Evolutionary conservation across 148 eudicot species (phyloP).

Genomic region (Rhododendron kiyosumense): DNA sequence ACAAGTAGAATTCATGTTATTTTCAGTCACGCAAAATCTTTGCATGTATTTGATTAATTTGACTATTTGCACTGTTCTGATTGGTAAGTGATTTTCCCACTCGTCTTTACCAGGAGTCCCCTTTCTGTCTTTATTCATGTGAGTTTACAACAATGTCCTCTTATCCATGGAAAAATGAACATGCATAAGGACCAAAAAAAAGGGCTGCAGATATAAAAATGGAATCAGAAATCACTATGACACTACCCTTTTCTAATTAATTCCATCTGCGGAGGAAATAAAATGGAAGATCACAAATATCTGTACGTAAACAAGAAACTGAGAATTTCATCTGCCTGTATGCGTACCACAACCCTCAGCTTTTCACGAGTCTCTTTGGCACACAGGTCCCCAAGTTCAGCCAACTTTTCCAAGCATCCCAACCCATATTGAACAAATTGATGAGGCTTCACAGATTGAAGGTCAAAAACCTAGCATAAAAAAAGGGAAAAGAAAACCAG

Average conservation of each 20-base stretch:
- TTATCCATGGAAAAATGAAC: not conserved
- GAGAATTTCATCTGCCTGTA: not conserved
- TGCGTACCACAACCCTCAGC: conserved; percentile 83
- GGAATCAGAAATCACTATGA: not conserved
- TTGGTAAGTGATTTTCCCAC: too few species aligned
- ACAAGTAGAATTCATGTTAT: not conserved
- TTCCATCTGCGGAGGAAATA: not conserved
- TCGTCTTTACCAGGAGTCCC: too few species aligned
- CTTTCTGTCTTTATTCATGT: too few species aligned
- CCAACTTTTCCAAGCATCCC: conserved; percentile 85
- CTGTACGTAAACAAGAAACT: not conserved
- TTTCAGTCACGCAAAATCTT: not conserved
- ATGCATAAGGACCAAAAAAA: not conserved
- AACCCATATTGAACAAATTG: conserved; percentile 77
- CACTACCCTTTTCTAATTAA: not conserved
- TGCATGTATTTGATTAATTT: not conserved
- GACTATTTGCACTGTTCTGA: not conserved
- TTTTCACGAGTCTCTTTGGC: conserved; percentile 75
- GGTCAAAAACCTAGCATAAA: conserved; percentile 72
- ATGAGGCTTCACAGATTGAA: conserved; percentile 71
- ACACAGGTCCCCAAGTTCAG: conserved; percentile 59
- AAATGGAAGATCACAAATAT: not conserved
- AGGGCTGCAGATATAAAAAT: not conserved
- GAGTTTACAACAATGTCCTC: not conserved
- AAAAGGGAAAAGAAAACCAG: not conserved